A percentile compares a stretch with the other conserved stretches of the same genome.
Evolutionary conservation across 805 yeast species (phyloP).

Genomic region (Lachancea quebecensis): DNA sequence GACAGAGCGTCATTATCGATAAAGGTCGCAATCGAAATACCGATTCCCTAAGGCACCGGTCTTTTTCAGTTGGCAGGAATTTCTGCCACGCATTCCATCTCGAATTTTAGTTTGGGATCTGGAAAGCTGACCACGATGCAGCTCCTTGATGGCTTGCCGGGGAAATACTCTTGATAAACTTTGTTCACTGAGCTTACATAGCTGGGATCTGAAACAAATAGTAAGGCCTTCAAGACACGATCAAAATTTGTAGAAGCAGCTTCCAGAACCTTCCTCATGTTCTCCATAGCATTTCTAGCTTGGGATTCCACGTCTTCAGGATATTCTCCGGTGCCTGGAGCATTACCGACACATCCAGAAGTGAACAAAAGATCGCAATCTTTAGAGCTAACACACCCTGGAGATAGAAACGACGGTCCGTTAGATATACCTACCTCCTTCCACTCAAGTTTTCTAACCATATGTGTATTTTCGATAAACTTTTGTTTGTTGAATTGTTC

Average conservation of each 20-base stretch:
- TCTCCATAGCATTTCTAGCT: conserved; percentile 38
- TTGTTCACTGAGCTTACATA: conserved; percentile 40
- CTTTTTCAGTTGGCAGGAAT: too few species aligned
- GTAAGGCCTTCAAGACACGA: conserved; percentile 42
- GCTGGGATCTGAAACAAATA: conserved; percentile 40
- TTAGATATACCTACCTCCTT: conserved; percentile 26
- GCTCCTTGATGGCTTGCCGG: conserved; percentile 46
- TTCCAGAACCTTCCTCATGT: conserved; percentile 37
- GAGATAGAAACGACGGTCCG: conserved; percentile 32
- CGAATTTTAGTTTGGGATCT: conserved; percentile 42
- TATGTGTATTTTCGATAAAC: not conserved
- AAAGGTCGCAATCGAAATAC: too few species aligned
- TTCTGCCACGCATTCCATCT: conserved; percentile 42
- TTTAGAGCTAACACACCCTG: conserved; percentile 30
- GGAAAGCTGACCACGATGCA: conserved; percentile 48
- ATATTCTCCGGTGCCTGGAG: conserved; percentile 35
- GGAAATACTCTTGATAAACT: conserved; percentile 41
- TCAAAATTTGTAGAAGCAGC: conserved; percentile 42
- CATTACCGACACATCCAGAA: conserved; percentile 43
- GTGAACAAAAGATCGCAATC: conserved; percentile 40
- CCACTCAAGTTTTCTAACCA: conserved; percentile 34
- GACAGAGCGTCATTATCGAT: too few species aligned
- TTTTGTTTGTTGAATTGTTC: too few species aligned
- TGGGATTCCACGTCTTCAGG: conserved; percentile 41
- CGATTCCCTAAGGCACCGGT: too few species aligned